These are phyloP conservation scores for Vanrija humicola DNA, from an alignment of 1,284 basidiomycete species.

Conservation along the genomic window DNA sequence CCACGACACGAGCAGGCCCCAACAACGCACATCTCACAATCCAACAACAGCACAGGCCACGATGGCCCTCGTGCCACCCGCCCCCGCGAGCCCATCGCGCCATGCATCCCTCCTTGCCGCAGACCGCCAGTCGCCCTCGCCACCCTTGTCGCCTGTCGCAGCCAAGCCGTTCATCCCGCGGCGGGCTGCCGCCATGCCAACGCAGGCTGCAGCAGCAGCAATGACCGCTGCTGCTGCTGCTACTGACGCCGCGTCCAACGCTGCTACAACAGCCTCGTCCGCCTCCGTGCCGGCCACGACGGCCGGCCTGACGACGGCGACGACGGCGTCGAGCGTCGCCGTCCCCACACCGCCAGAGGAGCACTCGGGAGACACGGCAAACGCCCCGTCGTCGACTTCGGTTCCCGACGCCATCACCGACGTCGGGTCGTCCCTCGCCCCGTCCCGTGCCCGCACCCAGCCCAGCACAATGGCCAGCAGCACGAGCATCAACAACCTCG, in stretches of 20 bases:
- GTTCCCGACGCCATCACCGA: background rate
- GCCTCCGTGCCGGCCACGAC: conserved; percentile 10
- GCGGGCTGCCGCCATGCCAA: background rate
- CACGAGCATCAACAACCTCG: background rate
- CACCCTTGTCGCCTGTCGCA: background rate
- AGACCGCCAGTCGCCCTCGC: background rate
- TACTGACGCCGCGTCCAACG: background rate
- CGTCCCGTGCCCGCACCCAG: background rate
- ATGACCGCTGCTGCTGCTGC: too few species aligned
- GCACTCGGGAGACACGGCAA: too few species aligned
- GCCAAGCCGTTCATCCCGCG: background rate
- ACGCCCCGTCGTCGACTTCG: background rate
- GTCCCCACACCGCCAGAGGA: conserved; percentile 14
- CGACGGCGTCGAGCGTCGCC: conserved; percentile 15
- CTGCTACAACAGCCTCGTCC: background rate
- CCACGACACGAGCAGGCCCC: background rate
- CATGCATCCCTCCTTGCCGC: background rate
- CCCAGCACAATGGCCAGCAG: background rate
- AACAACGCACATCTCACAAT: background rate
- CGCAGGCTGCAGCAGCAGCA: background rate
- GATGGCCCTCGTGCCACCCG: background rate
- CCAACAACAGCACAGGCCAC: background rate
- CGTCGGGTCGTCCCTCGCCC: too few species aligned
- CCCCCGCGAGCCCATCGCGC: background rate
- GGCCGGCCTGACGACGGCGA: conserved; percentile 11